Evolutionary conservation across 495 filamentous ascomycete species (phyloP).

Genomic region (Xylaria bambusicola): DNA sequence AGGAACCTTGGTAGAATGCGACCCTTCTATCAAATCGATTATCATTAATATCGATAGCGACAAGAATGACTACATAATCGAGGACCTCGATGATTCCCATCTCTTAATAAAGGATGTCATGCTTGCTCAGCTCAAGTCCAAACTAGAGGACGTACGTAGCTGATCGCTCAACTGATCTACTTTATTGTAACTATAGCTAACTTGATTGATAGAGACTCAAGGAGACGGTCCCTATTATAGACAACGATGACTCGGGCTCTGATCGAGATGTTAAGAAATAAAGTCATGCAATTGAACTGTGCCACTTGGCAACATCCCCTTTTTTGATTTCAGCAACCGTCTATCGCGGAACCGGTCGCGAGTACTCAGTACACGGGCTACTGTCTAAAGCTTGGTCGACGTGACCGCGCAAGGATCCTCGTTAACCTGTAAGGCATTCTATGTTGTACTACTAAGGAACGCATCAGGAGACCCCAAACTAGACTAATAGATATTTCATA

Average conservation of each 20-base stretch:
- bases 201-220: constrained; percentile 36
- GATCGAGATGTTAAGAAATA: constrained; percentile 28
- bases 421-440: too few species aligned
- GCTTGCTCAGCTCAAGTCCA: constrained; percentile 56
- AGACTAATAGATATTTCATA: constrained; percentile 13
- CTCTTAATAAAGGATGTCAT: constrained; percentile 75
- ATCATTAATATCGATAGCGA: constrained; percentile 62
- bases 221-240: constrained; percentile 46
- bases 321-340: too few species aligned
- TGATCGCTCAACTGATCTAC: not conserved
- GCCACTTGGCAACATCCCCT: not conserved
- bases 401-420: too few species aligned
- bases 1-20: constrained; percentile 77
- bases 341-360: too few species aligned
- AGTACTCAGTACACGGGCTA: too few species aligned
- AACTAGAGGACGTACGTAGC: constrained; percentile 57
- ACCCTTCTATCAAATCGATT: constrained; percentile 61
- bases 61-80: constrained; percentile 58
- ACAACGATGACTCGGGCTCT: constrained; percentile 42
- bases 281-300: not conserved
- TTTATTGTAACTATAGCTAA: constrained; percentile 6
- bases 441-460: constrained; percentile 6
- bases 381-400: too few species aligned
- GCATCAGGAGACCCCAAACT: constrained; percentile 1
- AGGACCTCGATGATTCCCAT: constrained; percentile 73